A percentile compares a stretch with the other conserved stretches of the same genome.
phyloP scores from a whole-genome alignment of 2,329 filamentous ascomycete species.

The Aquanectria penicillioides region DNA sequence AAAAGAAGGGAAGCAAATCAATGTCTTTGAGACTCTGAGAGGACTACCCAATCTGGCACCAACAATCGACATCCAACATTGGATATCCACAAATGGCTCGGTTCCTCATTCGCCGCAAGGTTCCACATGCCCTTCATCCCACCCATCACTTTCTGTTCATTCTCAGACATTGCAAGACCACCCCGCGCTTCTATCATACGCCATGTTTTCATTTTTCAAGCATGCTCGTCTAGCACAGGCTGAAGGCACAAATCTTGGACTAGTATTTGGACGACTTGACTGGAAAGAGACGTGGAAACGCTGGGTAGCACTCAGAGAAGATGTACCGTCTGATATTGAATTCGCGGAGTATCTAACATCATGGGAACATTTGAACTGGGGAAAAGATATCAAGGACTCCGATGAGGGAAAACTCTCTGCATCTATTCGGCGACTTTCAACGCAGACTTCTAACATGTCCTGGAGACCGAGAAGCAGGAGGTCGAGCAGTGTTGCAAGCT shows the following conservation, averaged over 20 bases:
- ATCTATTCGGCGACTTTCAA: too few species aligned
- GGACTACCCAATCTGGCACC: background rate
- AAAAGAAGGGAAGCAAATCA: too few species aligned
- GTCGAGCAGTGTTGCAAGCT: too few species aligned
- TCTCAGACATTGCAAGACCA: slow-evolving; percentile 2
- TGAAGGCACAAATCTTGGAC: background rate
- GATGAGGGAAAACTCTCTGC: too few species aligned
- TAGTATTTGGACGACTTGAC: background rate
- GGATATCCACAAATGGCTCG: background rate
- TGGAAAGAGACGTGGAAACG: background rate
- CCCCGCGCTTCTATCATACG: slow-evolving; percentile 11
- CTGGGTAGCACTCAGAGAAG: slow-evolving; percentile 10
- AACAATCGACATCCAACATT: background rate
- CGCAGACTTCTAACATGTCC: too few species aligned
- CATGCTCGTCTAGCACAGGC: background rate
- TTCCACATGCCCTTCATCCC: background rate
- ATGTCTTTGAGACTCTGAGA: too few species aligned
- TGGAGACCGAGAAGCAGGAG: too few species aligned
- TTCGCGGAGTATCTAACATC: background rate
- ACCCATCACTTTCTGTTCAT: background rate
- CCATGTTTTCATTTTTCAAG: slow-evolving; percentile 7
- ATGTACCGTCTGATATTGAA: background rate
- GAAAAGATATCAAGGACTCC: too few species aligned
- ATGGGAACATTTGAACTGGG: too few species aligned
- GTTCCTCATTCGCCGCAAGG: background rate